Conservation (phyloP, 2,329 filamentous ascomycete species). For the Colletotrichum theobromicola region DNA sequence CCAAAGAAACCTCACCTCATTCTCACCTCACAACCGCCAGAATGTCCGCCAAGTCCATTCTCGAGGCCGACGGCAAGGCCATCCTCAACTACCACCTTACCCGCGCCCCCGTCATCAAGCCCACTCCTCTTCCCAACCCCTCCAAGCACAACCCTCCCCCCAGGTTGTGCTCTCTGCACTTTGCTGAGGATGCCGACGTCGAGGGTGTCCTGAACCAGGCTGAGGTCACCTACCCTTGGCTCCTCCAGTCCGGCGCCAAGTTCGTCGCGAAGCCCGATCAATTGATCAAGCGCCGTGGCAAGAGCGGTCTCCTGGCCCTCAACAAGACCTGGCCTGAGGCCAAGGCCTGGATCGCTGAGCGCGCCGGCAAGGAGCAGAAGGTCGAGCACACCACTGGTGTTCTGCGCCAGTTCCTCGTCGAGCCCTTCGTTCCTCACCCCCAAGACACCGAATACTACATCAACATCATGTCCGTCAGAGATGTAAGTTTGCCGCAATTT, state of each 20-base stretch:
- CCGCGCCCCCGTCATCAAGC: constrained; percentile 96
- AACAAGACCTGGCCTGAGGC: constrained; percentile 98
- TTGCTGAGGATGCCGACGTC: constrained; percentile 86
- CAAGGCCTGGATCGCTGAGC: constrained; percentile 89
- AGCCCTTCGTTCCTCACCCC: constrained; percentile 97
- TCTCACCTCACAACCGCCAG: constrained; percentile 25
- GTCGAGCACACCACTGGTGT: constrained; percentile 91
- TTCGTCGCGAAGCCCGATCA: constrained; percentile 99
- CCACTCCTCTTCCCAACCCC: constrained; percentile 84
- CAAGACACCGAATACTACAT: constrained; percentile 99
- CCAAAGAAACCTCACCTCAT: constrained; percentile 11
- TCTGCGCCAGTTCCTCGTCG: constrained; percentile 94
- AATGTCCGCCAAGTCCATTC: constrained; percentile 83
- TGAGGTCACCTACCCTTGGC: constrained; percentile 96
- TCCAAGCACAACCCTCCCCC: constrained; percentile 91
- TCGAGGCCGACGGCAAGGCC: constrained; percentile 99
- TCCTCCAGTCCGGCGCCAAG: constrained; percentile 81
- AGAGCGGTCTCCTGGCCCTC: constrained; percentile 93
- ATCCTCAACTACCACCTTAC: constrained; percentile 99
- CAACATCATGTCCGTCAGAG: constrained; percentile 99
- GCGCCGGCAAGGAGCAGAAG: constrained; percentile 89
- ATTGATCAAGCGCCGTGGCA: constrained; percentile 99
- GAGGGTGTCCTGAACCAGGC: constrained; percentile 90
- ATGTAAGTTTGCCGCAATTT: constrained; percentile 71
- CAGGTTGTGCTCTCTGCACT: constrained; percentile 90